Conservation (phyloP, 177 flowering plant species). For the Vitis hybrid region DNA sequence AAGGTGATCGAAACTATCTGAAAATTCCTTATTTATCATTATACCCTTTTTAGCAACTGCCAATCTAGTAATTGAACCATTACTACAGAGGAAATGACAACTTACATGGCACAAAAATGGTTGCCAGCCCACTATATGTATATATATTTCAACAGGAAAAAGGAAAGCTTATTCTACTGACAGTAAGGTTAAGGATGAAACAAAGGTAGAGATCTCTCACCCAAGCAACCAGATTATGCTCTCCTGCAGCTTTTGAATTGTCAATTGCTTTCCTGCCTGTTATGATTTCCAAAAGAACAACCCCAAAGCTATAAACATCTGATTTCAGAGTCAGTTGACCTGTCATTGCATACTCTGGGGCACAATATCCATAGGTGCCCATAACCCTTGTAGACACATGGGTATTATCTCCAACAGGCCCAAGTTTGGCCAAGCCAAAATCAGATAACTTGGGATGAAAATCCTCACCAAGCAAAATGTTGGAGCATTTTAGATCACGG, state of each 20-base stretch:
- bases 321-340: slow-evolving; percentile 56
- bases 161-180: neutral
- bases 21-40: too few relatives aligned
- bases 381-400: slow-evolving; percentile 63
- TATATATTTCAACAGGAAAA: neutral
- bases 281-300: slow-evolving; percentile 51
- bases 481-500: slow-evolving; percentile 59
- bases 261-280: slow-evolving; percentile 58
- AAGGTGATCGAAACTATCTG: too few relatives aligned
- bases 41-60: too few relatives aligned
- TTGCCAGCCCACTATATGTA: too few relatives aligned
- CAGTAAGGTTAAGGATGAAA: neutral
- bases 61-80: too few relatives aligned
- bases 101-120: too few relatives aligned
- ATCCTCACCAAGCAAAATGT: slow-evolving; percentile 47
- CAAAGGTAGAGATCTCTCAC: slow-evolving; percentile 25
- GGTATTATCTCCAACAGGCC: slow-evolving; percentile 57
- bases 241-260: slow-evolving; percentile 38
- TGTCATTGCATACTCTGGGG: slow-evolving; percentile 62
- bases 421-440: slow-evolving; percentile 60
- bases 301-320: slow-evolving; percentile 59
- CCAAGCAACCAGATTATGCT: slow-evolving; percentile 58
- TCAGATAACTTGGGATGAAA: slow-evolving; percentile 59
- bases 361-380: slow-evolving; percentile 58
- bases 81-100: too few relatives aligned